Evolutionary conservation across 2,329 filamentous ascomycete genomes (phyloP).

Genomic region (Diaporthe longicolla): DNA sequence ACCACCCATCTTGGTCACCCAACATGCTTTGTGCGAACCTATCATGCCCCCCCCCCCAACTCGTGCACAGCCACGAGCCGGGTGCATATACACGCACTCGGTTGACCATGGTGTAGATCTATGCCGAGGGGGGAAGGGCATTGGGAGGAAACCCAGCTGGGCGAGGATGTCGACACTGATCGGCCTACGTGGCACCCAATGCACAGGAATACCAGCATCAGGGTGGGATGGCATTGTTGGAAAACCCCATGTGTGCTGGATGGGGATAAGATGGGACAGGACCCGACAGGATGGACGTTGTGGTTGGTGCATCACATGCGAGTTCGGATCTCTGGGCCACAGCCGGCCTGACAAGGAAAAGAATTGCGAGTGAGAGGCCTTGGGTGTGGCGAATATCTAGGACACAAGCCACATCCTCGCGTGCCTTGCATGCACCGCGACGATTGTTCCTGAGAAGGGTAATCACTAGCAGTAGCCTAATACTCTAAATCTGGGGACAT

Average conservation of each 20-base stretch:
- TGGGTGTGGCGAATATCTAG: constrained; percentile 10
- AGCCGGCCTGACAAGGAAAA: not conserved
- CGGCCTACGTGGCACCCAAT: constrained; percentile 24
- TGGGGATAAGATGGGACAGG: no score
- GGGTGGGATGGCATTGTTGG: no score
- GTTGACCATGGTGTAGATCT: not conserved
- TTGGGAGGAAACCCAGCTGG: constrained; percentile 2
- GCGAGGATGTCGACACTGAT: not conserved
- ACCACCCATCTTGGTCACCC: not conserved
- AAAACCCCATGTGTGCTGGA: no score
- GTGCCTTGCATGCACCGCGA: constrained; percentile 24
- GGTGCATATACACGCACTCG: not conserved
- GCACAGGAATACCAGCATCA: not conserved
- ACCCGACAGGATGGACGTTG: not conserved
- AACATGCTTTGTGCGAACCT: not conserved
- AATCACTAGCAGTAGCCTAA: constrained; percentile 28
- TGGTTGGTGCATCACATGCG: constrained; percentile 15
- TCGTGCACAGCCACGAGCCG: constrained; percentile 6
- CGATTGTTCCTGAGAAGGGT: constrained; percentile 29
- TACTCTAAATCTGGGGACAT: not conserved
- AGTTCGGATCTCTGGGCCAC: not conserved
- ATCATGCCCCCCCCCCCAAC: not conserved
- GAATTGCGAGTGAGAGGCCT: constrained; percentile 13
- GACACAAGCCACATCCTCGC: constrained; percentile 17
- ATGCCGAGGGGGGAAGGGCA: no score